Evolutionary conservation across 345 rosid species (phyloP).

Genomic region (Ceriops decandra): DNA sequence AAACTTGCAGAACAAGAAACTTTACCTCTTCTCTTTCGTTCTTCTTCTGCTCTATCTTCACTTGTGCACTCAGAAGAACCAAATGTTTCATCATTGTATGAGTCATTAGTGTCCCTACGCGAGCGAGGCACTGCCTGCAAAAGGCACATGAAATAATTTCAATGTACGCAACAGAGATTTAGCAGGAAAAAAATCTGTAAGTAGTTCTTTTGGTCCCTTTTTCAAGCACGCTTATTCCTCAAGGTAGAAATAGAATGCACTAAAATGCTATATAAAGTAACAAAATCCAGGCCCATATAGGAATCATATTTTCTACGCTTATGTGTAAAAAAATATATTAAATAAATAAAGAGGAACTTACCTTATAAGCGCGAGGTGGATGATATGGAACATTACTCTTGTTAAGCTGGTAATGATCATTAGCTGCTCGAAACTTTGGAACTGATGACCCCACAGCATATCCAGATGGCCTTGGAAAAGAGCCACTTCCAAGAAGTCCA

Average conservation of each 20-base stretch:
- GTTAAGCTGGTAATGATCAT: conserved; percentile 58
- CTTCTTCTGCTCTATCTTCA: conserved; percentile 95
- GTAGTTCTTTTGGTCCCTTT: not conserved
- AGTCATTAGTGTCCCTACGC: conserved; percentile 67
- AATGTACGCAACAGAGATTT: not conserved
- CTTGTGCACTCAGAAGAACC: conserved; percentile 72
- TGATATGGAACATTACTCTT: conserved; percentile 83
- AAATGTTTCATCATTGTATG: conserved; percentile 86
- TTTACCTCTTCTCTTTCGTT: conserved; percentile 90
- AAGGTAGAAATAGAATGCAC: not conserved
- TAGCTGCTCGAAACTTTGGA: conserved; percentile 55
- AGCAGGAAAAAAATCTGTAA: not conserved
- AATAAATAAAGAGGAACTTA: conserved; percentile 19
- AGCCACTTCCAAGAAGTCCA: conserved; percentile 97
- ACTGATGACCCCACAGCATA: conserved; percentile 53
- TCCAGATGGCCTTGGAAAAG: conserved; percentile 81
- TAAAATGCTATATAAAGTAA: not conserved
- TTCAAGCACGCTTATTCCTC: not conserved
- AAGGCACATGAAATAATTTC: conserved; percentile 4
- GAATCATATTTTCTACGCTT: not conserved
- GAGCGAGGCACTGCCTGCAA: conserved; percentile 69
- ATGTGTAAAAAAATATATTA: not conserved
- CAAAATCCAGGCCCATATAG: conserved; percentile 5
- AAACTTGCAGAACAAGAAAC: conserved; percentile 12
- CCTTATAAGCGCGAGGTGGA: conserved; percentile 97